Percentiles rank a stretch among this genome's conserved stretches.
phyloP scores from a whole-genome alignment of 176 grass and related monocot species.

The Bolboschoenus planiculmis region DNA sequence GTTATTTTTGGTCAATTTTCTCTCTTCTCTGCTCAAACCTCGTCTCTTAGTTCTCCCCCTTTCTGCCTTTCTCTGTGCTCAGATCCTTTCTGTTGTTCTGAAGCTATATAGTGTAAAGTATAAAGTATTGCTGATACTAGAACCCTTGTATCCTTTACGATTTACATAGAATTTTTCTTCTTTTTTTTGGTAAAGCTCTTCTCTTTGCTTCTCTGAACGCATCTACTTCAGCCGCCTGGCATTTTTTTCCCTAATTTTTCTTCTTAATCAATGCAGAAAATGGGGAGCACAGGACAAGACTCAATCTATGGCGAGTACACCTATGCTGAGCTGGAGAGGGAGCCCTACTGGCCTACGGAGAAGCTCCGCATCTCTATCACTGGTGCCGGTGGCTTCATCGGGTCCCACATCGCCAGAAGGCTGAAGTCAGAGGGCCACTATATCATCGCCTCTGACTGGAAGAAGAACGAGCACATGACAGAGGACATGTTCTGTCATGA shows the following conservation, averaged over 20 bases:
- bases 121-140: not conserved
- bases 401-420: constrained; percentile 74
- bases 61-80: not conserved
- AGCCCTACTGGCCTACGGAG: constrained; percentile 57
- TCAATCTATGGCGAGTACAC: constrained; percentile 71
- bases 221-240: not conserved
- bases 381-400: constrained; percentile 80
- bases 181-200: not conserved
- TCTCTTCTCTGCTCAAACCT: not conserved
- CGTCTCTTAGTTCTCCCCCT: not conserved
- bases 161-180: not conserved
- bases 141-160: not conserved
- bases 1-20: not conserved
- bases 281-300: constrained; percentile 44
- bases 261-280: constrained; percentile 33
- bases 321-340: constrained; percentile 65
- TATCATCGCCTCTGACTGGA: constrained; percentile 82
- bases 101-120: not conserved
- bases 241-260: not conserved
- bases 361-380: constrained; percentile 77
- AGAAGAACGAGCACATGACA: constrained; percentile 93
- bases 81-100: not conserved
- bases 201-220: not conserved
- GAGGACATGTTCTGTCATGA: constrained; percentile 94
- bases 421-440: constrained; percentile 76